Conservation (phyloP, 169 alveolate species). For the Blepharisma undulans region DNA sequence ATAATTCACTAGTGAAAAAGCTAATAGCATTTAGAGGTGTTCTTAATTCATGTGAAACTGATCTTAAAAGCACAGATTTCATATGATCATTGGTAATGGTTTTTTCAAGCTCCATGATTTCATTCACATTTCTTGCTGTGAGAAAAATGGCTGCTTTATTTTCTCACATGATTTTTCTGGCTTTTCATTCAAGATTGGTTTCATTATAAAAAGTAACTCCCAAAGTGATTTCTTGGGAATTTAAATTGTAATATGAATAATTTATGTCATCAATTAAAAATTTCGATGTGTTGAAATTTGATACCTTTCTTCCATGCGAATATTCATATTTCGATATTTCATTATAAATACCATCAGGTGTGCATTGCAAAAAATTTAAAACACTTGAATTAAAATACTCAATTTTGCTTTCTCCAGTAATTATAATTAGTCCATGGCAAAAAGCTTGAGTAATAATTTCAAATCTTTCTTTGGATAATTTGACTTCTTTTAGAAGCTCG, state of each 20-base stretch:
- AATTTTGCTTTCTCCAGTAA: background rate
- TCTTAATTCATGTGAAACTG: slow-evolving; percentile 14
- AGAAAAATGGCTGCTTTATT: background rate
- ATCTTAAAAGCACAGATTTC: background rate
- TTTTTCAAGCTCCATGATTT: background rate
- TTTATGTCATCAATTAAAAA: background rate
- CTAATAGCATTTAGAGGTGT: background rate
- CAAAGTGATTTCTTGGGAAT: background rate
- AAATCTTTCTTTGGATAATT: background rate
- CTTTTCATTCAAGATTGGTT: background rate
- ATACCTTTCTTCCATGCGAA: background rate
- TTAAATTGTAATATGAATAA: background rate
- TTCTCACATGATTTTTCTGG: background rate
- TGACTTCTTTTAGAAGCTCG: background rate
- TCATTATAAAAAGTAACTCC: background rate
- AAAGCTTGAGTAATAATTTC: background rate
- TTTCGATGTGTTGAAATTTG: background rate
- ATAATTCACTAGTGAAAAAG: background rate
- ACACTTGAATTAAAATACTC: background rate
- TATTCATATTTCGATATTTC: background rate
- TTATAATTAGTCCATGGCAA: background rate
- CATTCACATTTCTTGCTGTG: background rate
- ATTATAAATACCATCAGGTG: background rate
- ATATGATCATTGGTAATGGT: background rate
- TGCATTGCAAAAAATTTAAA: background rate